phyloP scores from a whole-genome alignment of 2,329 filamentous ascomycete species.

The Beauveria rudraprayagi region DNA sequence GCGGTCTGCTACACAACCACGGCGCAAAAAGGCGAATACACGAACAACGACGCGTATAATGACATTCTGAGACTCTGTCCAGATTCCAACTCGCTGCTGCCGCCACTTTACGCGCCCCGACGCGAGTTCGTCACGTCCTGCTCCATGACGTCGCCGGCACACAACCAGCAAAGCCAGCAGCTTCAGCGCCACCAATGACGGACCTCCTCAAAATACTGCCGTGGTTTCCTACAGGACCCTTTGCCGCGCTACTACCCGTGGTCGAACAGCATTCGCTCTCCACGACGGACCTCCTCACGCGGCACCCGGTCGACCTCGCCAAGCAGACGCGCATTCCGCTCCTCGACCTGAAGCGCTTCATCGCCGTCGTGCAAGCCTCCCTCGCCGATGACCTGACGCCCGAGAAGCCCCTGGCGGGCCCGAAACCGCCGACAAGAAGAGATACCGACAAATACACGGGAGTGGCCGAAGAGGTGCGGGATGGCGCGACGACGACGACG shows the following conservation, averaged over 20 bases:
- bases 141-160: slow-evolving; percentile 9
- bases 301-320: slow-evolving; percentile 74
- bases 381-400: slow-evolving; percentile 54
- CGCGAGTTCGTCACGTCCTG: background rate
- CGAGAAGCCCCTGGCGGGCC: slow-evolving; percentile 3
- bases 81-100: background rate
- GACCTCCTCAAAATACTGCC: slow-evolving; percentile 81
- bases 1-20: background rate
- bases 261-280: slow-evolving; percentile 73
- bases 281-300: slow-evolving; percentile 75
- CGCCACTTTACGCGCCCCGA: slow-evolving; percentile 6
- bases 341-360: slow-evolving; percentile 68
- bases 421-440: background rate
- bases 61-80: background rate
- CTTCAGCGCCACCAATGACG: slow-evolving; percentile 50
- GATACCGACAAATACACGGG: background rate
- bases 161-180: slow-evolving; percentile 1
- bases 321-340: slow-evolving; percentile 78
- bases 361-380: slow-evolving; percentile 56
- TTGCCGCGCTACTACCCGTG: slow-evolving; percentile 66
- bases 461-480: background rate
- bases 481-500: background rate
- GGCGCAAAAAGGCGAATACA: background rate
- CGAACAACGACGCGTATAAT: background rate
- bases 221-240: slow-evolving; percentile 63